These are phyloP conservation scores for Cercospora zeae-maydis DNA, from an alignment of 2,329 filamentous ascomycete genomes.

Conservation along the genomic window DNA sequence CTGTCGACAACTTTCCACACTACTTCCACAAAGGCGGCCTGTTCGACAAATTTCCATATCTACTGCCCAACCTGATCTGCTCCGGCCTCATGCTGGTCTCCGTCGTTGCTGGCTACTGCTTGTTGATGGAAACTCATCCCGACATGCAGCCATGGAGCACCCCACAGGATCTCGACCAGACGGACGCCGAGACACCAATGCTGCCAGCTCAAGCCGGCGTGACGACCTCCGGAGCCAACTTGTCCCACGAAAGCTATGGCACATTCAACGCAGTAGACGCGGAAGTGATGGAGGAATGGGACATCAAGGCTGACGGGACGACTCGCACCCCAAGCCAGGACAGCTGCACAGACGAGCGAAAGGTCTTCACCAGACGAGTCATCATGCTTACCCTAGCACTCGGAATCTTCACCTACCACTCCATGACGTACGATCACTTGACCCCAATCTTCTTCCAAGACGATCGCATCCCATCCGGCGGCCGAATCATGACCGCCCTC, in stretches of 20 bases:
- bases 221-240: slow-evolving; percentile 67
- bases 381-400: slow-evolving; percentile 75
- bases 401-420: slow-evolving; percentile 89
- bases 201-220: slow-evolving; percentile 64
- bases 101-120: slow-evolving; percentile 73
- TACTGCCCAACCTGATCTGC: slow-evolving; percentile 86
- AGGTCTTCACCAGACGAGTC: slow-evolving; percentile 61
- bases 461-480: slow-evolving; percentile 49
- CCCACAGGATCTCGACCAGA: slow-evolving; percentile 38
- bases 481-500: slow-evolving; percentile 32
- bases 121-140: slow-evolving; percentile 85
- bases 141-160: slow-evolving; percentile 62
- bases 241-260: slow-evolving; percentile 63
- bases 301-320: slow-evolving; percentile 48
- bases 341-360: slow-evolving; percentile 34
- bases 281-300: slow-evolving; percentile 53
- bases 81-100: slow-evolving; percentile 71
- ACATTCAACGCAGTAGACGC: slow-evolving; percentile 48
- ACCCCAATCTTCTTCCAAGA: slow-evolving; percentile 93
- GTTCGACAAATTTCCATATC: slow-evolving; percentile 77
- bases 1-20: slow-evolving; percentile 68
- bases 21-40: slow-evolving; percentile 64
- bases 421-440: slow-evolving; percentile 90
- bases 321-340: slow-evolving; percentile 34
- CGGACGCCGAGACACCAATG: slow-evolving; percentile 65